These are phyloP conservation scores for Alternaria sp. DNA, from an alignment of 2,329 filamentous ascomycete species.

Conservation along the genomic window DNA sequence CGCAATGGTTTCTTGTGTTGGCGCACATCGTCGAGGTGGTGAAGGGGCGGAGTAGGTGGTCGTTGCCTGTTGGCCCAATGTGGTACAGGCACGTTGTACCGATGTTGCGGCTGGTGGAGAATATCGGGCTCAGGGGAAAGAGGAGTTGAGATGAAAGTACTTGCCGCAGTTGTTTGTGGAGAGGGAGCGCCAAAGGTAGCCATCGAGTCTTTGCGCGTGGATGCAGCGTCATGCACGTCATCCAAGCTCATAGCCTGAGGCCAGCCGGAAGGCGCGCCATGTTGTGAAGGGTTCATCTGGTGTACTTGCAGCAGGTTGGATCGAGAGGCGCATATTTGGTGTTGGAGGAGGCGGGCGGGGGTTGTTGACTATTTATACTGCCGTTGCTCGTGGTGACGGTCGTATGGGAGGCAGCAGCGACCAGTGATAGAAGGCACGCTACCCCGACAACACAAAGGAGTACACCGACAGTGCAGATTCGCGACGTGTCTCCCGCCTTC, in stretches of 20 bases:
- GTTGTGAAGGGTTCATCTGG: slow-evolving; percentile 7
- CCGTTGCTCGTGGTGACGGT: slow-evolving; percentile 5
- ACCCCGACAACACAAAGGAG: background rate
- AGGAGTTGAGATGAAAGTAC: background rate
- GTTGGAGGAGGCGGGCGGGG: background rate
- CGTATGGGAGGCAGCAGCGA: background rate
- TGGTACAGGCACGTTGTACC: background rate
- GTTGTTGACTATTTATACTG: slow-evolving; percentile 6
- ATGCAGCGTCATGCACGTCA: background rate
- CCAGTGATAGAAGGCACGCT: slow-evolving; percentile 7
- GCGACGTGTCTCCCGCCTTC: slow-evolving; percentile 2
- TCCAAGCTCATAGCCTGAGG: background rate
- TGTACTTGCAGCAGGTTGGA: background rate
- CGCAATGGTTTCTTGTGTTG: background rate
- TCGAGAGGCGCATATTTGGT: background rate
- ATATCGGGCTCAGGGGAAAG: background rate
- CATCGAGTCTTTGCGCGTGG: background rate
- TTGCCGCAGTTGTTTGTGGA: background rate
- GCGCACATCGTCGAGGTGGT: background rate
- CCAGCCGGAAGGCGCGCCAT: background rate
- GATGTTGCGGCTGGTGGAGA: background rate
- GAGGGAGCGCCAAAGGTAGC: background rate
- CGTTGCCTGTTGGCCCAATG: background rate
- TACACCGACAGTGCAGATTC: background rate
- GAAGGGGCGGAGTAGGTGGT: slow-evolving; percentile 7